Percentiles rank a stretch among this genome's conserved stretches.
These are phyloP conservation scores for Populus ilicifolia DNA, from an alignment of 345 rosid genomes.

Conservation along the genomic window DNA sequence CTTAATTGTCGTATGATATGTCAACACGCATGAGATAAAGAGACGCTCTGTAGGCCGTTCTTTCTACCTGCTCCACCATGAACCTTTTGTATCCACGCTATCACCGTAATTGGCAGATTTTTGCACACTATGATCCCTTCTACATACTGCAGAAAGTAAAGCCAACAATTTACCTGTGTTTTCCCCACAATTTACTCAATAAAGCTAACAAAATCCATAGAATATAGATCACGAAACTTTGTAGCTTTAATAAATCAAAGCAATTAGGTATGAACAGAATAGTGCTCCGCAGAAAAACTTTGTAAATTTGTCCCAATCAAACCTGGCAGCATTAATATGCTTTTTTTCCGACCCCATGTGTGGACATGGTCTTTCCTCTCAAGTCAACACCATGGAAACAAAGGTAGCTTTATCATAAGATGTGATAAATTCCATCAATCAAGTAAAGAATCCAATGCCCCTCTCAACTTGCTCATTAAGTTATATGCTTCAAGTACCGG, in stretches of 20 bases:
- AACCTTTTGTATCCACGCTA: neutral
- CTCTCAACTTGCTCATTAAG: neutral
- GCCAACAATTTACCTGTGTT: too few species aligned
- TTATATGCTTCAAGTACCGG: neutral
- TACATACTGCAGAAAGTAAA: too few species aligned
- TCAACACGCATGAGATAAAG: neutral
- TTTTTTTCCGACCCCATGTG: conserved; percentile 1
- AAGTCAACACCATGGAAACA: conserved; percentile 23
- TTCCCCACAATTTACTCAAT: neutral
- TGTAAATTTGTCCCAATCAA: neutral
- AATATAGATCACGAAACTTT: too few species aligned
- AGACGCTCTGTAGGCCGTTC: neutral
- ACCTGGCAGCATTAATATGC: neutral
- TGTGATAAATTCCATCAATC: conserved; percentile 18
- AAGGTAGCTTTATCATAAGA: conserved; percentile 25
- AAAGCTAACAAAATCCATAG: neutral
- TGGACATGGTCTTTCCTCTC: neutral
- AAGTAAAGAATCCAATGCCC: conserved; percentile 42
- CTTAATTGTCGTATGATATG: neutral
- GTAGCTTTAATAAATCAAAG: neutral
- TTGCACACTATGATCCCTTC: neutral
- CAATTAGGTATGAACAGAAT: conserved; percentile 4
- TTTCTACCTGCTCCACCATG: conserved; percentile 2
- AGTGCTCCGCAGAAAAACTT: neutral
- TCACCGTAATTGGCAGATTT: neutral